Base-by-base conservation (phyloP, 2,329 filamentous ascomycete genomes). In the Nothopassalora personata region DNA sequence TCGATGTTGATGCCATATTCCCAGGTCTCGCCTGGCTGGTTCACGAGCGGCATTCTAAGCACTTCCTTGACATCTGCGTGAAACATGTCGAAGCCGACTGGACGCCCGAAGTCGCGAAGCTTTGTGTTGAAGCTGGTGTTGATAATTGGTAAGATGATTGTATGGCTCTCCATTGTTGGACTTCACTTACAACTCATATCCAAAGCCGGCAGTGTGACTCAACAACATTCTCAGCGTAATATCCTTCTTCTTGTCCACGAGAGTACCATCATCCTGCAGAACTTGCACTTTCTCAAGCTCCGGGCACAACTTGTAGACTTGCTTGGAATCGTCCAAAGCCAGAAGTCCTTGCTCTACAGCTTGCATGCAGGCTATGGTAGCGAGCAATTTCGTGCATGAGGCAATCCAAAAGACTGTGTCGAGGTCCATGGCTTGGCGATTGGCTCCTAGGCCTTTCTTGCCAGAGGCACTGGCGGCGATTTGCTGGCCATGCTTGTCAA, bases 11-110 rank as follows among this genome's bases (percentile, higher is more conserved):
- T 74, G 60, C 69, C 66, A 47, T 88, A 88, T 30, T 83, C 78
- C 82, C 83, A 89, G 3, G 75, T 75, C 27, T 80, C 78, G 0
- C 86, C 86, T 0, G 86, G 86, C 63, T 89, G 84, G 63, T 86
- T 84, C 1, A 87, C 69, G 15, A 89, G 70, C 0, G 85, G 82
- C 58, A 72, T 70, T 11, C 73, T 68, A 36, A 79, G 66, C 47
- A 86, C 74, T 27, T 83, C 84, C 33, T 58, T 58, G 46, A 63
- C 67, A 5, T 81, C 75, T 0, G 81, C 81, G 0, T 79, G 79
- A 65, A 87, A 83, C 66, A 87, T 85, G 57, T 87, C 82, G 4
- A 79, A 66, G 0, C 83, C 82, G 0, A 74, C 71, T 0, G 83
- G 83, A 11, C 76, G 72, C 1, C 72, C 73, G 70, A 72, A 73